These are phyloP conservation scores for Tarenaya hassleriana DNA, from an alignment of 345 rosid genomes.

Conservation along the genomic window DNA sequence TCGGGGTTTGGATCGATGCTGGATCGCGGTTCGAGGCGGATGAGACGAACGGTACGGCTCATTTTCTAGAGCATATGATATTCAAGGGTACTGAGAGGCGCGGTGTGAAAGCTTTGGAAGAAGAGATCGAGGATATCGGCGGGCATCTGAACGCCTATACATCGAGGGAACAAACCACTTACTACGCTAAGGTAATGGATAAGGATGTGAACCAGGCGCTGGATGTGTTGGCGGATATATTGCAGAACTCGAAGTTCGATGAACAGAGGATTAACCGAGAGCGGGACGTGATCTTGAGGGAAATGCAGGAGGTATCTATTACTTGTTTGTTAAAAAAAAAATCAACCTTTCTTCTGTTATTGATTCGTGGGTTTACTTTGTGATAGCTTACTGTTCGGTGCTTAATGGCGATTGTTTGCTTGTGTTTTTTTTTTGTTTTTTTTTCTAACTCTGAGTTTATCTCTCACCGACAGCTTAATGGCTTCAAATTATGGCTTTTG, in stretches of 20 bases:
- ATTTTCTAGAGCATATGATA: conserved; percentile 95
- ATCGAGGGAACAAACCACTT: conserved; percentile 92
- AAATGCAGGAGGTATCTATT: conserved; percentile 66
- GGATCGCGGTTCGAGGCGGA: conserved; percentile 93
- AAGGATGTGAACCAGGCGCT: conserved; percentile 61
- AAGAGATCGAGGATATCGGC: conserved; percentile 94
- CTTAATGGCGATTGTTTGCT: no score
- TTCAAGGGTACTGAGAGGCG: conserved; percentile 87
- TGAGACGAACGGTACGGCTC: conserved; percentile 86
- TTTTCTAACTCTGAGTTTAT: no score
- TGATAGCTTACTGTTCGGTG: no score
- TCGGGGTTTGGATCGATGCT: conserved; percentile 98
- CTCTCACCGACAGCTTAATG: no score
- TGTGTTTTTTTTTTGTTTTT: no score
- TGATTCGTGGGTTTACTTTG: neutral
- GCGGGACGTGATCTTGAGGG: conserved; percentile 65
- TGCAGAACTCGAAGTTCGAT: conserved; percentile 80
- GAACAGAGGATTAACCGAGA: conserved; percentile 60
- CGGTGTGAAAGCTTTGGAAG: conserved; percentile 54
- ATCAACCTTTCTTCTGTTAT: no score
- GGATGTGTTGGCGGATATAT: conserved; percentile 86
- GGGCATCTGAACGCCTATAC: conserved; percentile 95
- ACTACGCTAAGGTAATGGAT: conserved; percentile 84
- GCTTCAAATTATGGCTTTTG: no score
- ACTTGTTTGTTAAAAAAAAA: neutral